Evolutionary conservation across 176 grass and related monocot genomes (phyloP).

Genomic region (Tillandsia fasciculata): DNA sequence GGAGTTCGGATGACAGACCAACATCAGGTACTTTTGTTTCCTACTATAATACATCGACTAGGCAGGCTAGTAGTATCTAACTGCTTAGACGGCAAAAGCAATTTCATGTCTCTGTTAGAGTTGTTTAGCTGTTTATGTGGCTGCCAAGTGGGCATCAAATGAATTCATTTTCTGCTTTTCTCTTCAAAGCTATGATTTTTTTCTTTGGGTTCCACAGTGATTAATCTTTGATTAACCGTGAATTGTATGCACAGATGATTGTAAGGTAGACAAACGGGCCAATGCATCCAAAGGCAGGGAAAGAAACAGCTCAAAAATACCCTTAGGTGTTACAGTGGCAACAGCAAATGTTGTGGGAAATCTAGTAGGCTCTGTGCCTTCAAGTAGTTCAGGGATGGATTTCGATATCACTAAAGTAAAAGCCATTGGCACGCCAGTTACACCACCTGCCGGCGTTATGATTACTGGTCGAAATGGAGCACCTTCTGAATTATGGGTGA

Average conservation of each 20-base stretch:
- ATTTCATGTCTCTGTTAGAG: not conserved
- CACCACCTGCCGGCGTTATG: conserved; percentile 20
- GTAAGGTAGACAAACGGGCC: conserved; percentile 12
- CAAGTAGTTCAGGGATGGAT: conserved; percentile 31
- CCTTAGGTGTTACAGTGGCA: conserved; percentile 16
- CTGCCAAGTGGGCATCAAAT: not conserved
- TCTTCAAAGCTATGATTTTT: not conserved
- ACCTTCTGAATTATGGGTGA: conserved; percentile 35
- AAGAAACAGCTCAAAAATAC: conserved; percentile 41
- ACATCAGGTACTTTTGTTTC: not conserved
- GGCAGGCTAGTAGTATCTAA: not conserved
- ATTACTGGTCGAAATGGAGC: conserved; percentile 28
- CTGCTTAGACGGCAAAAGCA: not conserved
- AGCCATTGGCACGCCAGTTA: conserved; percentile 22
- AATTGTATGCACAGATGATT: conserved; percentile 16
- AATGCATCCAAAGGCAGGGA: conserved; percentile 23
- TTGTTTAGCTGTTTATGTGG: not conserved
- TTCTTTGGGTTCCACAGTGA: not conserved
- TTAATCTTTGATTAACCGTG: not conserved
- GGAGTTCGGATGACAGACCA: not conserved
- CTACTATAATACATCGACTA: not conserved
- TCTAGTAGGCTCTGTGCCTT: conserved; percentile 24
- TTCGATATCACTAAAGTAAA: conserved; percentile 30
- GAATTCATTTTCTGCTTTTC: not conserved
- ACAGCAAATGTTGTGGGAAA: conserved; percentile 32